Evolutionary conservation across 176 grass and related monocot species (phyloP), one percentile per base, ranked within the genome.

Genomic region (Hordeum marinum): DNA sequence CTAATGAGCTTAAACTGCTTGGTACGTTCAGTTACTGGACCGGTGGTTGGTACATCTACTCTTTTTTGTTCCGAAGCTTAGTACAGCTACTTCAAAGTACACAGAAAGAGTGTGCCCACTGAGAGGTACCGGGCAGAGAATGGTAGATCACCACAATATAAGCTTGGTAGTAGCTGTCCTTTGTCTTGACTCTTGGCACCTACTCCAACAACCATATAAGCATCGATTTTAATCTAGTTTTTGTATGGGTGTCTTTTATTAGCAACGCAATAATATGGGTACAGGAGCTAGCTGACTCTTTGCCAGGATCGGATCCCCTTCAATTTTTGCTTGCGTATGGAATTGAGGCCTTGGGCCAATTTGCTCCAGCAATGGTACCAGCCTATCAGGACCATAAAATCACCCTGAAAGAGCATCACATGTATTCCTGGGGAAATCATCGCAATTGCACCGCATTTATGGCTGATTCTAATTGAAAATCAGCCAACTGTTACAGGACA

Each of bases 201-300:
- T 70, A 83, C 80, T 78, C 7, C 48, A 76, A 75, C 27, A 5
- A 81, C 45, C 80, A n/a, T 35, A 62, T 27, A 77, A 62, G 29
- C 27, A 82, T 40, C 77, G 29, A 64, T 50, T 50, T 37, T 8
- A 41, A 20, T 60, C n/a, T 25, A 21, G 6, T 24, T 32, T 45
- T 8, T 77, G 61, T 25, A 36, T 64, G 57, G 7, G 61, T 3
- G 27, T 24, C 41, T 34, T 59, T n/a, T 37, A 62, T 24, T 63
- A 73, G 84, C 23, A 68, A 35, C 64, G 32, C 10, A 25, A 68
- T 35, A 68, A 35, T 68, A 37, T 36, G 32, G 10, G 13, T 27
- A 1, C 36, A 32, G 21, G 21, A 36, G 35, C 4, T 37, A 37
- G 61, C 6, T 55, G 42, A 20, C 5, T 37, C 68, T 21, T 9